Base-by-base conservation (phyloP, 2,329 filamentous ascomycete species). In the Zopfia rhizophila region DNA sequence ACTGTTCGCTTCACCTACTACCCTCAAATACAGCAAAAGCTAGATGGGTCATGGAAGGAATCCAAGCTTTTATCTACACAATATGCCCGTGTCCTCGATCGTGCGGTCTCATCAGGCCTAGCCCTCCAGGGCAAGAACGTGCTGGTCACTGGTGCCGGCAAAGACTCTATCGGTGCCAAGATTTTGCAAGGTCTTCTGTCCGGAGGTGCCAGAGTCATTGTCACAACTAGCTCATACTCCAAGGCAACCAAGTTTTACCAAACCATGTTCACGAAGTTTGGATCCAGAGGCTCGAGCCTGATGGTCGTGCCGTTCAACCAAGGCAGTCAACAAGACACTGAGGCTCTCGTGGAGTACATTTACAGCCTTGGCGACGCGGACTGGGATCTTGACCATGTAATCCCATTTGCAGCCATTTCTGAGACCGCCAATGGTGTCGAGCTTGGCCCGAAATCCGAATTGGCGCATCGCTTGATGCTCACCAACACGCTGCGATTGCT, bases 391-490 rank as follows among this genome's bases (percentile, higher is more conserved):
- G 75, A 78, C 48, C 61, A 58, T 42, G 48, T 77, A 8, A 53
- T 77, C 4, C 75, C 75, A 3, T 77, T 78, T 39, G 75, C 74
- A 1, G 75, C 75, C 1, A 59, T 76, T 10, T 49, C 68, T 1
- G 72, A 76, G 45, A 55, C 56, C 3, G 69, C 71, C 3, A 60
- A 63, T 0, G 66, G 69, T 14, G 58, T 75, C 2, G 70, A 74
- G 3, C 51, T 76, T 18, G 70, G 68, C 32, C 53, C 55, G 1
- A 60, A 55, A 36, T 70, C 67, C 1, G 72, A 75, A 38, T 51
- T 75, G 3, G 72, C 70, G 1, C 73, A 75, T 36, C 61, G 72
- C 10, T 53, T 66, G 12, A 74, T 75, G 74, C 58, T 76, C 7
- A 71, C 65, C 16, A 75, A 75, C 38, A 35, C 68, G 13, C 36